These are phyloP conservation scores for rapeseed (Brassica napus) DNA, from an alignment of 345 rosid genomes.

Conservation along the genomic window Da-Ae NC_063437.1:18825501-18826000, in stretches of 20 bases:
- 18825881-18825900: slow-evolving; percentile 63
- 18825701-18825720: slow-evolving; percentile 87
- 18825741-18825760: slow-evolving; percentile 39
- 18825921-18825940: slow-evolving; percentile 57
- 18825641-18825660: slow-evolving; percentile 59
- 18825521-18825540: slow-evolving; percentile 53
- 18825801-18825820: slow-evolving; percentile 4
- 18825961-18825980: slow-evolving; percentile 76
- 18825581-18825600: slow-evolving; percentile 64
- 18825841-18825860: slow-evolving; percentile 58
- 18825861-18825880: slow-evolving; percentile 65
- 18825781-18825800: not conserved
- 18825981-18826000: slow-evolving; percentile 80
- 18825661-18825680: slow-evolving; percentile 60
- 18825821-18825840: slow-evolving; percentile 49
- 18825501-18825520: slow-evolving; percentile 52
- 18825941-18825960: slow-evolving; percentile 66
- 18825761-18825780: slow-evolving; percentile 10
- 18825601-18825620: slow-evolving; percentile 69
- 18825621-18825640: slow-evolving; percentile 73
- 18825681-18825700: slow-evolving; percentile 78
- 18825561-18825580: slow-evolving; percentile 64
- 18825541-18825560: slow-evolving; percentile 67
- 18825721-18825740: slow-evolving; percentile 73
- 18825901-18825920: slow-evolving; percentile 71